Percentiles rank a stretch among this genome's conserved stretches.
Conservation (phyloP, 352 stramenopile species). For the Pythium volutum region DNA sequence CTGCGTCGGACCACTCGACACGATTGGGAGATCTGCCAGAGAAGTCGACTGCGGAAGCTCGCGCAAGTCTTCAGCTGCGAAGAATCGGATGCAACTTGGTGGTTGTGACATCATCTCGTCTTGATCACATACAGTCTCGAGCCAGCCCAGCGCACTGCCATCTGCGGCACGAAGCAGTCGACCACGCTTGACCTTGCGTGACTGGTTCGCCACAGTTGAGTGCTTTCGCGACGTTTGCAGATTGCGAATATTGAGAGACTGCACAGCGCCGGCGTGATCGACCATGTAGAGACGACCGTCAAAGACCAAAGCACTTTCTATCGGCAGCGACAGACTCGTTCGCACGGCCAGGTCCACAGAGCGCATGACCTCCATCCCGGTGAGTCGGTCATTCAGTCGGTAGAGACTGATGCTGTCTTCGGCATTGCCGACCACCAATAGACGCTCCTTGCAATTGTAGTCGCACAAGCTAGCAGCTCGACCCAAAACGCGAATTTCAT, state of each 20-base stretch:
- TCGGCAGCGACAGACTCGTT: conserved; percentile 2
- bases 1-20: conserved; percentile 44
- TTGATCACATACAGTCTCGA: not conserved
- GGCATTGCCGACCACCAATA: conserved; percentile 1
- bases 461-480: not conserved
- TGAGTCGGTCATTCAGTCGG: conserved; percentile 3
- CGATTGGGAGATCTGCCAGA: not conserved
- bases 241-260: conserved; percentile 8
- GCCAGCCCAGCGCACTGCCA: not conserved
- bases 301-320: not conserved
- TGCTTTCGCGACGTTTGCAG: conserved; percentile 11
- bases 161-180: not conserved
- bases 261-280: not conserved
- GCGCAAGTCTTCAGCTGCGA: conserved; percentile 4
- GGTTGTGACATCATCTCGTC: not conserved
- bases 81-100: not conserved
- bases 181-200: not conserved
- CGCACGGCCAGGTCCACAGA: not conserved
- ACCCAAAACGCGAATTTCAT: not conserved
- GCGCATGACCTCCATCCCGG: conserved; percentile 6
- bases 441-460: conserved; percentile 10
- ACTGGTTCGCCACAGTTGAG: not conserved
- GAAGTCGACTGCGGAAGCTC: conserved; percentile 5
- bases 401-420: conserved; percentile 1
- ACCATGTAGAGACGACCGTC: conserved; percentile 4